phyloP scores from a whole-genome alignment of 2,329 filamentous ascomycete species.

The Endocalyx cinctus region DNA sequence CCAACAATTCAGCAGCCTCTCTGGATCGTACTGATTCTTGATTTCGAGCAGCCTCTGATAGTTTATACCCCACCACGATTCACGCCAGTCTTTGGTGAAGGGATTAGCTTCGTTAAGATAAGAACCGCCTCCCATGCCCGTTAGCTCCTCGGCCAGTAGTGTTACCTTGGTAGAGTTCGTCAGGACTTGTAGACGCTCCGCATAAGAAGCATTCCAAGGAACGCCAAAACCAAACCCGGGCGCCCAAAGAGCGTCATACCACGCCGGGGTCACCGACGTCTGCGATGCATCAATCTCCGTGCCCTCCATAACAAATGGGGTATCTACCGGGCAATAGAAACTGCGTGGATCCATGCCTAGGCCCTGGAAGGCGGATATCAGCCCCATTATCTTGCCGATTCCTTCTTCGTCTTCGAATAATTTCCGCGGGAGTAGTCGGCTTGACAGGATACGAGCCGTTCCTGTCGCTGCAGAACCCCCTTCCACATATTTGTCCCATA shows the following conservation, averaged over 20 bases:
- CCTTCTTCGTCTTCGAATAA: slow-evolving; percentile 14
- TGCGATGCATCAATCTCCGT: not conserved
- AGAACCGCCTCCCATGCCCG: slow-evolving; percentile 27
- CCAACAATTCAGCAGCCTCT: slow-evolving; percentile 24
- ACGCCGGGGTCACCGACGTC: slow-evolving; percentile 17
- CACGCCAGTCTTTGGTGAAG: slow-evolving; percentile 29
- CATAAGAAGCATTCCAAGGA: slow-evolving; percentile 14
- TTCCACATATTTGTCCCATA: slow-evolving; percentile 18
- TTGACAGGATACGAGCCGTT: slow-evolving; percentile 10
- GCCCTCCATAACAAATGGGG: slow-evolving; percentile 12
- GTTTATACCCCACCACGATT: slow-evolving; percentile 30
- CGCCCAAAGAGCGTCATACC: slow-evolving; percentile 17
- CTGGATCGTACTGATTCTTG: slow-evolving; percentile 30
- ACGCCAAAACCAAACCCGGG: slow-evolving; percentile 9
- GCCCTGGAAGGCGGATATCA: slow-evolving; percentile 2
- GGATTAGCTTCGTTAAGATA: slow-evolving; percentile 36
- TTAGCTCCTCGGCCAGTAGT: slow-evolving; percentile 11
- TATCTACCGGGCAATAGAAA: slow-evolving; percentile 15
- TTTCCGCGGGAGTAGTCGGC: slow-evolving; percentile 12
- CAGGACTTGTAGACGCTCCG: slow-evolving; percentile 13
- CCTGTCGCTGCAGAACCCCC: slow-evolving; percentile 12
- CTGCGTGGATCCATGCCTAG: slow-evolving; percentile 12
- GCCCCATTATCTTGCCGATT: slow-evolving; percentile 10
- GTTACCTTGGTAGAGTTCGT: slow-evolving; percentile 10
- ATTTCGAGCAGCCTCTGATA: slow-evolving; percentile 24